phyloP scores from a whole-genome alignment of 1,139 yeast genomes.

The Saccharomycopsis hybrid region DNA sequence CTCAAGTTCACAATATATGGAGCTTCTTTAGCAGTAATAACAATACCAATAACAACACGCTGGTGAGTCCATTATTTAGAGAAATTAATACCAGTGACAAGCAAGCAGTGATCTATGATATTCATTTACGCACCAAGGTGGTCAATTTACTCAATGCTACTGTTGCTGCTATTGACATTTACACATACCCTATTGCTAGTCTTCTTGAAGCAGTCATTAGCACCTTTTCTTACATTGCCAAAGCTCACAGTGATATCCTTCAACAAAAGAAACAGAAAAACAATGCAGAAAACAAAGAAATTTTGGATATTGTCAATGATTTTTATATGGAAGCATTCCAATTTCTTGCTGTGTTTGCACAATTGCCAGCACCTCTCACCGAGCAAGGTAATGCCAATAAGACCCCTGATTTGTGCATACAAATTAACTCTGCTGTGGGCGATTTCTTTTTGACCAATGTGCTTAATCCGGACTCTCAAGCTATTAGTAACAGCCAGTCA shows the following conservation, averaged over 20 bases:
- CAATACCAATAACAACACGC: not conserved
- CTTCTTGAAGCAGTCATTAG: no score
- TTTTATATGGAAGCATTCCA: slow-evolving; percentile 12
- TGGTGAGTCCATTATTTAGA: not conserved
- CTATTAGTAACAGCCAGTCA: no score
- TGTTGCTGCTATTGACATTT: not conserved
- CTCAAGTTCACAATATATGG: slow-evolving; percentile 5
- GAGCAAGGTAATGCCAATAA: no score
- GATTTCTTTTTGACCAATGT: no score
- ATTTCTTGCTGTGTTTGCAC: slow-evolving; percentile 8
- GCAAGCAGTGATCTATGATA: slow-evolving; percentile 2
- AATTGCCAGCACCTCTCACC: not conserved
- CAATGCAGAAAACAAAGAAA: slow-evolving; percentile 11
- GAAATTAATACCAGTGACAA: not conserved
- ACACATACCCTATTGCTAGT: no score
- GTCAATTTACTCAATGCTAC: slow-evolving; percentile 13
- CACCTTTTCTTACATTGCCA: no score
- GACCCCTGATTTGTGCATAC: no score
- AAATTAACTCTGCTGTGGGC: no score
- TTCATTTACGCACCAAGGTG: slow-evolving; percentile 6
- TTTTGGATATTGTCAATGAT: slow-evolving; percentile 1
- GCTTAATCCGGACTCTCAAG: no score
- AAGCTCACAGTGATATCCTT: no score
- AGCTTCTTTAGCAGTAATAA: not conserved
- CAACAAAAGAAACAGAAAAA: slow-evolving; percentile 4